Evolutionary conservation across 139 green algal species (phyloP).

Genomic region (Coelastrella sp.): DNA sequence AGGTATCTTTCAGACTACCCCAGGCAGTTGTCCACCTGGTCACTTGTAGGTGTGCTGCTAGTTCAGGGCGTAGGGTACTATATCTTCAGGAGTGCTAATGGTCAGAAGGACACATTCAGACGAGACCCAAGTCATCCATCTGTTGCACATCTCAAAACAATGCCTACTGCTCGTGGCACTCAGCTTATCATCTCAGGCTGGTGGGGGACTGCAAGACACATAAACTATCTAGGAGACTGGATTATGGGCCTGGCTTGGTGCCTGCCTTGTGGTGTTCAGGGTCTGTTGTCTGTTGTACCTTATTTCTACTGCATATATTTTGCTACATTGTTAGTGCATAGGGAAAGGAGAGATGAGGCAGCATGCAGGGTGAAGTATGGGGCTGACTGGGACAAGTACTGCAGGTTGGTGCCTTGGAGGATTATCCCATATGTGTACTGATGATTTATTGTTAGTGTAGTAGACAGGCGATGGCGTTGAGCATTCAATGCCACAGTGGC

Average conservation of each 20-base stretch:
- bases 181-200: slow-evolving; percentile 89
- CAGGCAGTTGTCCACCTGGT: slow-evolving; percentile 62
- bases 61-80: slow-evolving; percentile 89
- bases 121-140: slow-evolving; percentile 74
- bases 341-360: slow-evolving; percentile 87
- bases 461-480: no score
- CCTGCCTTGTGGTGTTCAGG: slow-evolving; percentile 80
- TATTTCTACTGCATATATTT: slow-evolving; percentile 99
- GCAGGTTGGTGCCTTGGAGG: slow-evolving; percentile 84
- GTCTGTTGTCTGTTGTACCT: slow-evolving; percentile 79
- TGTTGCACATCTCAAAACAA: slow-evolving; percentile 82
- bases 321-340: slow-evolving; percentile 86
- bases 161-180: slow-evolving; percentile 87
- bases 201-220: slow-evolving; percentile 93
- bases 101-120: slow-evolving; percentile 94
- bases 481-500: no score
- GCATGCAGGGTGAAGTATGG: slow-evolving; percentile 95
- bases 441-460: no score
- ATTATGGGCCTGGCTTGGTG: slow-evolving; percentile 85
- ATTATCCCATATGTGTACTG: slow-evolving; percentile 96
- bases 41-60: slow-evolving; percentile 61
- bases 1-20: slow-evolving; percentile 37
- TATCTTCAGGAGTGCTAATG: slow-evolving; percentile 95
- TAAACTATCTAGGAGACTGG: slow-evolving; percentile 97
- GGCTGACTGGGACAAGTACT: slow-evolving; percentile 97